Evolutionary conservation across 495 filamentous ascomycete genomes (phyloP).

Genomic region (Tuber umbilicatum): DNA sequence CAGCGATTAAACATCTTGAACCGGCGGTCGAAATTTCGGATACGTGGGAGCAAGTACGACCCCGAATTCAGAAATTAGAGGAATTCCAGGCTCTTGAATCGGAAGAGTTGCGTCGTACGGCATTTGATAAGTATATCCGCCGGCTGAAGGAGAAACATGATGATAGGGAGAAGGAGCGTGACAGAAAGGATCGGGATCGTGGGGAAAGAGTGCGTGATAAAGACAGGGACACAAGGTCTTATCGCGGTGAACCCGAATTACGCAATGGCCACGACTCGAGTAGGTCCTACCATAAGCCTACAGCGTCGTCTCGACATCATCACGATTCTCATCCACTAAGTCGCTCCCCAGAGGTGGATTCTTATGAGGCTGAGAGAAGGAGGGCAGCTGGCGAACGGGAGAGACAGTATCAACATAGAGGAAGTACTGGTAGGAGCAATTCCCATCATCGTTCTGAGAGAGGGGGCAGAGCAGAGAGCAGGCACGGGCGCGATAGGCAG

Average conservation of each 20-base stretch:
- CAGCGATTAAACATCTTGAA: conserved; percentile 81
- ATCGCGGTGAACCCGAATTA: conserved; percentile 52
- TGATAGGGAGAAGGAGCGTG: conserved; percentile 67
- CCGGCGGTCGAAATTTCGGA: conserved; percentile 71
- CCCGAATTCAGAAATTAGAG: conserved; percentile 67
- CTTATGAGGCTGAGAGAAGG: conserved; percentile 45
- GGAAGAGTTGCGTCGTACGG: conserved; percentile 72
- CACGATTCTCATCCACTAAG: conserved; percentile 46
- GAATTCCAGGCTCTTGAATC: conserved; percentile 76
- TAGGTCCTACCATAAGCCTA: conserved; percentile 36
- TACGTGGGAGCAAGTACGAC: conserved; percentile 77
- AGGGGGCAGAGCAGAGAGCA: conserved; percentile 47
- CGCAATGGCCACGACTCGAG: conserved; percentile 43
- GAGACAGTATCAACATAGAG: conserved; percentile 42
- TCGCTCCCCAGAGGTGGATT: conserved; percentile 46
- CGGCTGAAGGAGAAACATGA: conserved; percentile 88
- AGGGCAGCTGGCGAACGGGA: conserved; percentile 43
- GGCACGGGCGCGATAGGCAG: conserved; percentile 47
- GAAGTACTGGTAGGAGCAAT: conserved; percentile 33
- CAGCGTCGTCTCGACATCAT: conserved; percentile 30
- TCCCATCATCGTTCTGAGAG: conserved; percentile 45
- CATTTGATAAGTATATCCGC: conserved; percentile 88
- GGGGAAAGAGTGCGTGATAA: conserved; percentile 53
- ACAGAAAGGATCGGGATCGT: conserved; percentile 58
- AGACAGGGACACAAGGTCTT: conserved; percentile 56